Base-by-base conservation (phyloP, 2,329 filamentous ascomycete genomes). In the Sporothrix sp. region DNA sequence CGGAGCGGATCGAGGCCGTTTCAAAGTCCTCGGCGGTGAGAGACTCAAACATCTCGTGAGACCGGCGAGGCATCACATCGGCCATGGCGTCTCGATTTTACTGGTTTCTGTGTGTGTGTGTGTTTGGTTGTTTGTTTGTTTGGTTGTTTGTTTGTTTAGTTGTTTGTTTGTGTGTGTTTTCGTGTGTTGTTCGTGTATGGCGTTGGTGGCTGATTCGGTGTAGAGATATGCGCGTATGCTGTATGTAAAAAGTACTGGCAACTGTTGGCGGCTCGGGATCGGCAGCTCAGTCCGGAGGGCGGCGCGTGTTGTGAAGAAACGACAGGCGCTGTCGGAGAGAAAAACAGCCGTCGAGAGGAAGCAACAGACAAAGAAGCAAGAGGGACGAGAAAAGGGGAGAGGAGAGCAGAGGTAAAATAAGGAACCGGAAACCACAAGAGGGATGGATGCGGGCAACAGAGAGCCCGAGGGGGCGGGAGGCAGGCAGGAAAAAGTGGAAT, bases 1-100 rank as follows among this genome's bases (percentile, higher is more conserved):
- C 75, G 16, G 81, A 85, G 58, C 71, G 78, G 54, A 85, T 76
- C 9, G 82, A 85, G 7, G 77, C 74, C 20, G 81, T 83, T 59
- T 85, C 82, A 52, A 82, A 79, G 62, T 85, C 81, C 53, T 79
- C 75, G 6, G 66, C 59, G 57, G 62, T 65, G 52, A 72, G 57
- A 7, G 46, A 36, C 23, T 55, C 56, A 7, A 55, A 21, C 23
- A 54, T 21, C 16, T 57, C 56, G 44, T 51, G 52, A 4, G 56
- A 54, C 20, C 23, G 33, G 13, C 47, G 54, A 4, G 52, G 27
- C 40, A 54, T 42, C 20, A 47, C 27, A 2, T 51, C 52, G 18
- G 47, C 48, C 54, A 56, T 55, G 2, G 37, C 32, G 14, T 7
- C 23, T 14, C 13, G 4, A 4, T 30, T 14, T n/a, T n/a, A 13